Conservation (phyloP, 768 basidiomycete species). For the Russula virescens region DNA sequence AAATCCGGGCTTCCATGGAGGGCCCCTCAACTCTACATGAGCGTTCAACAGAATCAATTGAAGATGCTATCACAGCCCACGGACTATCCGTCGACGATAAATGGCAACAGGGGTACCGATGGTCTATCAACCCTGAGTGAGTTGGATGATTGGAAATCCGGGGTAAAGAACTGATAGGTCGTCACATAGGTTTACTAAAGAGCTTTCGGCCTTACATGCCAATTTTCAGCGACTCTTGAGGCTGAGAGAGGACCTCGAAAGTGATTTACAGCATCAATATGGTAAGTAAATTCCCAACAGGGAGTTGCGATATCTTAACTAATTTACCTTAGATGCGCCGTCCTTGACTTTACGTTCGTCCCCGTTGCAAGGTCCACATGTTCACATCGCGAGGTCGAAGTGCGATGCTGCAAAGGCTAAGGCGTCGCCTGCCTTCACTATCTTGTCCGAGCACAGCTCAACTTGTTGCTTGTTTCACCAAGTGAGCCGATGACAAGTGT, state of each 20-base stretch:
- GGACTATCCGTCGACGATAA: constrained; percentile 24
- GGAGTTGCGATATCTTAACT: constrained; percentile 1
- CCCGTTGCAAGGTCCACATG: constrained; percentile 64
- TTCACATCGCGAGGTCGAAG: constrained; percentile 62
- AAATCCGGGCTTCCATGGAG: constrained; percentile 44
- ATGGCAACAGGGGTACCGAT: constrained; percentile 37
- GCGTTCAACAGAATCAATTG: constrained; percentile 22
- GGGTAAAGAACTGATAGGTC: not conserved
- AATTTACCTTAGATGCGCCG: constrained; percentile 46
- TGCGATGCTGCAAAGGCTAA: constrained; percentile 51
- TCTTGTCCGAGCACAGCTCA: constrained; percentile 55
- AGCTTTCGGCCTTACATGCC: constrained; percentile 45
- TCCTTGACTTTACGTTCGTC: constrained; percentile 70
- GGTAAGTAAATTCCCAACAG: constrained; percentile 34
- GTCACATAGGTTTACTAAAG: constrained; percentile 52
- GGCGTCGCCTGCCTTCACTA: constrained; percentile 45
- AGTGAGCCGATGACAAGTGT: constrained; percentile 33
- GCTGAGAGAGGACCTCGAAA: constrained; percentile 49
- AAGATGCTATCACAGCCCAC: constrained; percentile 19
- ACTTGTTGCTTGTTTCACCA: constrained; percentile 66
- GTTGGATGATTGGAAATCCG: constrained; percentile 15
- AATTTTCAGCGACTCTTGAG: constrained; percentile 41
- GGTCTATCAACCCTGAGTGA: constrained; percentile 65
- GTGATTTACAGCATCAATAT: constrained; percentile 45
- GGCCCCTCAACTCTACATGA: constrained; percentile 20